Evolutionary conservation across 1,284 basidiomycete species (phyloP).

Genomic region (Fomitopsis palustris): DNA sequence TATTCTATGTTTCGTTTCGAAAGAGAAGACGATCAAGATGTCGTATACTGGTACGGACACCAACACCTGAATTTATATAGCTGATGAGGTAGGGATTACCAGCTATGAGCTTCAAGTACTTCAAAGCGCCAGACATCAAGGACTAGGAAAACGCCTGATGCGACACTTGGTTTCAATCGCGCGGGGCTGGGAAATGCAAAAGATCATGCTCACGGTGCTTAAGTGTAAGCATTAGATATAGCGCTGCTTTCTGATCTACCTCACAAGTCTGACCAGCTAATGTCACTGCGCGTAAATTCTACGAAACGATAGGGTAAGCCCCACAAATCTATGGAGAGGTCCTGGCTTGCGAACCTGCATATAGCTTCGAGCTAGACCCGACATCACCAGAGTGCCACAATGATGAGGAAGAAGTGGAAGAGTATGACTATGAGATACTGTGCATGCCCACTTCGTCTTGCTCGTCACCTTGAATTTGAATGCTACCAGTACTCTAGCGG

Average conservation of each 20-base stretch:
- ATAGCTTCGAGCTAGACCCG: conserved; percentile 53
- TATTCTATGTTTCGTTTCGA: conserved; percentile 74
- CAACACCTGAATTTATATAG: not conserved
- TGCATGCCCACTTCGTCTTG: conserved; percentile 37
- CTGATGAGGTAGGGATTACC: not conserved
- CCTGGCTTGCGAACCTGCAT: not conserved
- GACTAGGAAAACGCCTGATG: conserved; percentile 56
- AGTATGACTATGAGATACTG: conserved; percentile 57
- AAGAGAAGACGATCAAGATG: conserved; percentile 49
- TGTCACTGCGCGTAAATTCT: conserved; percentile 48
- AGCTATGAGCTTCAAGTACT: conserved; percentile 76
- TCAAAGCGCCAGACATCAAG: conserved; percentile 38
- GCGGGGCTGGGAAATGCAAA: conserved; percentile 52
- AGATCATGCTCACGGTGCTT: conserved; percentile 70
- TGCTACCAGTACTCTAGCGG: not conserved
- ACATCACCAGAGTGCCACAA: conserved; percentile 47
- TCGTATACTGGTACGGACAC: conserved; percentile 63
- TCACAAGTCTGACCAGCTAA: conserved; percentile 42
- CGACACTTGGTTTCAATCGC: conserved; percentile 48
- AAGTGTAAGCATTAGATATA: conserved; percentile 41
- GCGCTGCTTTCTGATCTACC: not conserved
- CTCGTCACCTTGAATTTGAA: conserved; percentile 8
- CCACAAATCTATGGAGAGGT: not conserved
- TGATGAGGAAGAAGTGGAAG: conserved; percentile 27
- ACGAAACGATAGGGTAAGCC: conserved; percentile 50